Evolutionary conservation across 305 asterid species (phyloP).

Genomic region (Ajuga reptans): DNA sequence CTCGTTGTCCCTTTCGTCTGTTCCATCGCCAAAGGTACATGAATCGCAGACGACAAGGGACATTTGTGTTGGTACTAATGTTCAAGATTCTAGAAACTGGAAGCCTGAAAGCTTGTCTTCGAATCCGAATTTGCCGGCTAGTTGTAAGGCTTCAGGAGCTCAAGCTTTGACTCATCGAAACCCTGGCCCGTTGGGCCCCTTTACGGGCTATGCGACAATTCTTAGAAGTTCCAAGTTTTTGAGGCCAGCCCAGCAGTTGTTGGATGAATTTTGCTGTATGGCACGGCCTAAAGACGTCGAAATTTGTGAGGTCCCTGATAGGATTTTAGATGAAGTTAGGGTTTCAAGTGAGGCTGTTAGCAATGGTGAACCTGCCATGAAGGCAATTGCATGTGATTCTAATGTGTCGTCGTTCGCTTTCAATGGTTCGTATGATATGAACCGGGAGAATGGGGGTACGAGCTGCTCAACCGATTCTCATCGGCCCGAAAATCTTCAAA

Average conservation of each 20-base stretch:
- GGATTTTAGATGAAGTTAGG: slow-evolving; percentile 30
- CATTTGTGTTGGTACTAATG: not conserved
- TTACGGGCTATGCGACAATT: slow-evolving; percentile 67
- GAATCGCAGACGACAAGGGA: slow-evolving; percentile 8
- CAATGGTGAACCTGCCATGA: slow-evolving; percentile 17
- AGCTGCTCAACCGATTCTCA: slow-evolving; percentile 31
- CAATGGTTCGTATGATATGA: slow-evolving; percentile 25
- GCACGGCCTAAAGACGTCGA: slow-evolving; percentile 25
- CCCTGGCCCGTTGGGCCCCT: slow-evolving; percentile 71
- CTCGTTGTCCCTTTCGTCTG: slow-evolving; percentile 57
- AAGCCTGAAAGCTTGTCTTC: slow-evolving; percentile 11
- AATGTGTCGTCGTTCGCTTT: slow-evolving; percentile 29
- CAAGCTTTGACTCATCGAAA: slow-evolving; percentile 29
- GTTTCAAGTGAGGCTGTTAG: slow-evolving; percentile 27
- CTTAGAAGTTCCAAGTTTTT: slow-evolving; percentile 51
- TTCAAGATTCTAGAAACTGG: slow-evolving; percentile 16
- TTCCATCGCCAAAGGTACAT: slow-evolving; percentile 32
- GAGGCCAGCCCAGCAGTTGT: slow-evolving; percentile 55
- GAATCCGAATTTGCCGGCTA: not conserved
- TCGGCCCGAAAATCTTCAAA: slow-evolving; percentile 41
- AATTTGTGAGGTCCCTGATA: slow-evolving; percentile 4
- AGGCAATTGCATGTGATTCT: slow-evolving; percentile 18
- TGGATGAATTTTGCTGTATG: slow-evolving; percentile 49
- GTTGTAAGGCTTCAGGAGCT: not conserved
- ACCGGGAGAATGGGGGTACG: slow-evolving; percentile 23